Conservation (phyloP, 148 eudicot genomes). For the Rhododendron vialii region DNA sequence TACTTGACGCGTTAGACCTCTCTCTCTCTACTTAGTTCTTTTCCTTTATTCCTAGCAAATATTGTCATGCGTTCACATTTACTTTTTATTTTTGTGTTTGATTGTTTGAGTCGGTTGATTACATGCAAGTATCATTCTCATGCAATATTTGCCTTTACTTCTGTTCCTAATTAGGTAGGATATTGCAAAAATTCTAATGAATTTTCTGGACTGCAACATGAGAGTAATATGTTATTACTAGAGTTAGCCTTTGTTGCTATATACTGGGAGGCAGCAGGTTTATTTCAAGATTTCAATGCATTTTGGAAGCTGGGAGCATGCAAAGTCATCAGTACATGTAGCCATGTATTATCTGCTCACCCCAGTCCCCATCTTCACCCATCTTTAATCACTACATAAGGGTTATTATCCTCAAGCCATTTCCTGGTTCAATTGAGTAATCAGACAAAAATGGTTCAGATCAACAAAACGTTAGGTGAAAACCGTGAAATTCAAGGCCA, state of each 20-base stretch:
- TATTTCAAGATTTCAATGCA: too few species aligned
- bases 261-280: background rate
- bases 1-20: background rate
- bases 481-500: too few species aligned
- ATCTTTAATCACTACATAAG: background rate
- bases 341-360: too few species aligned
- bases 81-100: background rate
- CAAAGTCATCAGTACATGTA: too few species aligned
- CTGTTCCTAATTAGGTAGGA: background rate
- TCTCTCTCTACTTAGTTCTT: background rate
- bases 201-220: background rate
- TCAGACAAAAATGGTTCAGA: too few species aligned
- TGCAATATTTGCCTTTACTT: background rate
- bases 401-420: background rate
- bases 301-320: too few species aligned
- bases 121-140: background rate
- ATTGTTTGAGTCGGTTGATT: background rate
- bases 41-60: too few species aligned
- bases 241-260: background rate
- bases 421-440: background rate
- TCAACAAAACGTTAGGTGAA: too few species aligned
- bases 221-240: background rate
- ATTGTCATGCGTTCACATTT: slow-evolving; percentile 12
- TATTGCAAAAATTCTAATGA: background rate
- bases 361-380: too few species aligned